These are phyloP conservation scores for Fusarium sp. DNA, from an alignment of 2,329 filamentous ascomycete species.

Conservation along the genomic window DNA sequence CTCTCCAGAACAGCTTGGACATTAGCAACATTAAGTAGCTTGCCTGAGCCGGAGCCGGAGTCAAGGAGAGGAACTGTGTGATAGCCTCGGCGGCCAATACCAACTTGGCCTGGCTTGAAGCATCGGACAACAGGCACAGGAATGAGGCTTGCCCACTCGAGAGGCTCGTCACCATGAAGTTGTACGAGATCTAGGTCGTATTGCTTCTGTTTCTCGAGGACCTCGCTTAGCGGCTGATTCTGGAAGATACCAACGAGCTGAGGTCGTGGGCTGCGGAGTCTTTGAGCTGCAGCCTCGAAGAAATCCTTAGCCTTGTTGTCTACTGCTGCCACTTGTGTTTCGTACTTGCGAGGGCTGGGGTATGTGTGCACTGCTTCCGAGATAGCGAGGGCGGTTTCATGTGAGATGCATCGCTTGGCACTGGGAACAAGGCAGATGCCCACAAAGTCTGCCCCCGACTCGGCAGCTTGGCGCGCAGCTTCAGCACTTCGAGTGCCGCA, in stretches of 20 bases:
- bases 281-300: slow-evolving; percentile 69
- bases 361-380: slow-evolving; percentile 81
- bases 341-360: slow-evolving; percentile 59
- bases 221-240: slow-evolving; percentile 85
- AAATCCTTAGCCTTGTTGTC: slow-evolving; percentile 69
- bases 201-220: slow-evolving; percentile 80
- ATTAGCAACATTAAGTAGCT: slow-evolving; percentile 77
- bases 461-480: slow-evolving; percentile 81
- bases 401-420: slow-evolving; percentile 81
- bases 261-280: slow-evolving; percentile 69
- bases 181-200: slow-evolving; percentile 90
- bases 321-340: slow-evolving; percentile 44
- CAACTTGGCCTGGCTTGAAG: slow-evolving; percentile 82
- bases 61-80: slow-evolving; percentile 89
- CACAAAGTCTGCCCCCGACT: slow-evolving; percentile 89
- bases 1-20: slow-evolving; percentile 74
- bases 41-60: slow-evolving; percentile 85
- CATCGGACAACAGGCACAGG: slow-evolving; percentile 91
- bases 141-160: slow-evolving; percentile 91
- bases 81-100: slow-evolving; percentile 79
- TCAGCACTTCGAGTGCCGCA: slow-evolving; percentile 90
- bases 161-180: slow-evolving; percentile 88
- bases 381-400: slow-evolving; percentile 83
- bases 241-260: slow-evolving; percentile 94
- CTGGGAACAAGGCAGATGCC: slow-evolving; percentile 92